Base-by-base conservation (phyloP, 139 green algal species). In the Coccomyxa sp. region DNA sequence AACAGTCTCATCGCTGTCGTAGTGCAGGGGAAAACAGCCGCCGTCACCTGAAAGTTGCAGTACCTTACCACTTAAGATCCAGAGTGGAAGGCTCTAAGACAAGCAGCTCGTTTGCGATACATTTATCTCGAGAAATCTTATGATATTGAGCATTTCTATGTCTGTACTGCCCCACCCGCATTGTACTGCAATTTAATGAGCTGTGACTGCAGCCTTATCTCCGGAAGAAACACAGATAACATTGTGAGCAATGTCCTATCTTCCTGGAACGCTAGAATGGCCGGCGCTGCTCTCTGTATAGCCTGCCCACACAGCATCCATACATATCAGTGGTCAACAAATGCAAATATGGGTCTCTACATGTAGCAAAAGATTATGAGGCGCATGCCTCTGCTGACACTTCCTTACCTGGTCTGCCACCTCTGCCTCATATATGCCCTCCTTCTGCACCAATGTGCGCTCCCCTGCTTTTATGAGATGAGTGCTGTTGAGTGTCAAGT, bases 121-220 rank as follows among this genome's bases (percentile, higher is more conserved):
- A 67, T 32, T 63, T 28, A 32, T 59, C 30, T 60, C 21, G 28
- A 14, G n/a, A 66, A 28, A 30, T 23, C 76, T 25, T 27, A 58
- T 38, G 3, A 45, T 79, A 7, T 45, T 31, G 11, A 17, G 16
- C 30, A 79, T 10, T 79, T 79, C n/a, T 21, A 27, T 21, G 74
- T 38, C 1, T 14, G 60, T 16, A 27, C 77, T 81, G 77, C 38
- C 30, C 16, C 58, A 81, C 79, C 92, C 58, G 81, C 86, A 81
- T 95, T 95, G 84, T 84, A 86, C 88, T 96, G 93, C 84, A 95
- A 83, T 88, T 97, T 97, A 79, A 95, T 94, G 25, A 88, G 90
- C 86, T 95, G 93, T 0, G 63, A 79, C 31, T 93, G 87, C 14
- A 97, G 85, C 0, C 77, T 82, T 15, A 95, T 83, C 63, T 90